Evolutionary conservation across 345 rosid genomes (phyloP).

Genomic region (Arabidopsis thaliana): DNA sequence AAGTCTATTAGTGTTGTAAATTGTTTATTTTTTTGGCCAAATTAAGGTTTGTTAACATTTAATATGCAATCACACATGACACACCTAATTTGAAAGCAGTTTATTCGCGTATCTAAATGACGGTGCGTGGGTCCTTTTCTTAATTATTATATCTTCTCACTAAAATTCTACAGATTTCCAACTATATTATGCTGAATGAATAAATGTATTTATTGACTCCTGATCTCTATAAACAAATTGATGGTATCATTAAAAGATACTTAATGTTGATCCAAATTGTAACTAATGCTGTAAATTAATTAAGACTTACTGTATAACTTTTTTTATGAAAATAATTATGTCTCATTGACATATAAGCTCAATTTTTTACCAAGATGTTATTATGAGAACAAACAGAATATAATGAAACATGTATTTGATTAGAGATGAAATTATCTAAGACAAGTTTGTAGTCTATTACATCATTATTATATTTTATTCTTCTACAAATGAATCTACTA

Average conservation of each 20-base stretch:
- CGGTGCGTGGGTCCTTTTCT: conserved; percentile 27
- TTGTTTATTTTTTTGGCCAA: not conserved
- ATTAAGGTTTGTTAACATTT: conserved; percentile 4
- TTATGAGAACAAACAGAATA: too few species aligned
- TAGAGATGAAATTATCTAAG: too few species aligned
- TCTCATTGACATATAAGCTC: too few species aligned
- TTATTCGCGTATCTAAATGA: conserved; percentile 29
- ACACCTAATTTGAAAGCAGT: conserved; percentile 35
- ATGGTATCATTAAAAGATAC: not conserved
- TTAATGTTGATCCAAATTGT: conserved; percentile 5
- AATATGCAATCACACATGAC: conserved; percentile 19
- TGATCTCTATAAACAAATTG: not conserved
- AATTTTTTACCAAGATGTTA: too few species aligned
- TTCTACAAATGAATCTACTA: too few species aligned
- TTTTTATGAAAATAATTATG: too few species aligned
- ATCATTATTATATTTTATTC: too few species aligned
- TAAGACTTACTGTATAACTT: too few species aligned
- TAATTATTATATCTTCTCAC: conserved; percentile 23
- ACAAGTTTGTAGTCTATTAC: too few species aligned
- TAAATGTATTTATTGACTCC: conserved; percentile 24
- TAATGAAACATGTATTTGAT: too few species aligned
- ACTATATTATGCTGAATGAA: conserved; percentile 24
- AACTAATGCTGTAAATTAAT: conserved; percentile 2
- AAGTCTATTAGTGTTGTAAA: not conserved
- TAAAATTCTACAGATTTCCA: conserved; percentile 22